phyloP scores from a whole-genome alignment of 495 filamentous ascomycete genomes.

The Penicillium ucsense region DNA sequence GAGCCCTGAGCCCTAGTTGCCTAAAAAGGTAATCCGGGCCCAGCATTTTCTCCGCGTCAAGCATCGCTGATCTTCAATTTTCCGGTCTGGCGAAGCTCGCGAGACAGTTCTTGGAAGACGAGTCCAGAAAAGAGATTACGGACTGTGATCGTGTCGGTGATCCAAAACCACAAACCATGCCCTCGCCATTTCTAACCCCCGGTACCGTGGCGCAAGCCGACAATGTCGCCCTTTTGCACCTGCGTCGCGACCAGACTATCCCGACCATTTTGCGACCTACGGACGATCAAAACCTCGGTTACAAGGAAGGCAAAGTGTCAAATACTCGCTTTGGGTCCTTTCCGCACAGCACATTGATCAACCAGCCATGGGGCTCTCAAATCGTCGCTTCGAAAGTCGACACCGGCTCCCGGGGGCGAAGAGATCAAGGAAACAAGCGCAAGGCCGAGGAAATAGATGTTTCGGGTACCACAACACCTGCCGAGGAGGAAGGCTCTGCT shows the following conservation, averaged over 20 bases:
- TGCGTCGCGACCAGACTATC: constrained; percentile 70
- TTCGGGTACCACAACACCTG: constrained; percentile 15
- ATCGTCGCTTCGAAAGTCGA: constrained; percentile 82
- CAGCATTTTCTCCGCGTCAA: constrained; percentile 15
- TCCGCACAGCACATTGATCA: constrained; percentile 76
- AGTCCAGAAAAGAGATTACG: background rate
- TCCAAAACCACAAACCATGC: constrained; percentile 15
- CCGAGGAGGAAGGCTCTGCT: constrained; percentile 14
- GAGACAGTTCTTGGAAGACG: background rate
- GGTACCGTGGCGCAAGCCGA: constrained; percentile 44
- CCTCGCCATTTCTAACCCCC: constrained; percentile 66
- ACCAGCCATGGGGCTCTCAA: constrained; percentile 82
- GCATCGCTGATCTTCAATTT: background rate
- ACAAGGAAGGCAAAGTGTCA: constrained; percentile 70
- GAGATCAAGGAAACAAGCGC: constrained; percentile 42
- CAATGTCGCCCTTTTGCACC: constrained; percentile 66
- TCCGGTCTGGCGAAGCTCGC: background rate
- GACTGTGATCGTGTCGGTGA: background rate
- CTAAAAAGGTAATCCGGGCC: constrained; percentile 11
- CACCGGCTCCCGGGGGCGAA: constrained; percentile 68
- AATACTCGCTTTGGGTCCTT: constrained; percentile 96
- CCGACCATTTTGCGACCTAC: constrained; percentile 59
- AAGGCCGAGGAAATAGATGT: constrained; percentile 40
- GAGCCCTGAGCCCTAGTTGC: constrained; percentile 31
- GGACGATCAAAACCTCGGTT: constrained; percentile 54